These are phyloP conservation scores for Stephania cephalantha DNA, from an alignment of 164 flowering plant species.

Conservation along the genomic window DNA sequence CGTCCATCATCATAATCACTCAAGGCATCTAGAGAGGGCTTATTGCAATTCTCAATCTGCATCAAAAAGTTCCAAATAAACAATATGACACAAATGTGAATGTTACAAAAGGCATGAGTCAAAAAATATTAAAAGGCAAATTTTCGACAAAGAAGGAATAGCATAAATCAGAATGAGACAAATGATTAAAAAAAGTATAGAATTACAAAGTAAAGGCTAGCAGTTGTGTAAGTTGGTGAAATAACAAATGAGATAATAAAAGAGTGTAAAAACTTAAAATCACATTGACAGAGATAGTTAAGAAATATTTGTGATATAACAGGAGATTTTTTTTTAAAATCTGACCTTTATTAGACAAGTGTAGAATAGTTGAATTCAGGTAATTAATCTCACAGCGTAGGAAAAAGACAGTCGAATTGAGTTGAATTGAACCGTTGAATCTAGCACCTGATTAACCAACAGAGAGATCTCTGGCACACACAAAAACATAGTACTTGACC, in stretches of 20 bases:
- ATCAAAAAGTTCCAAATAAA: conserved; percentile 10
- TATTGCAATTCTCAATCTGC: conserved; percentile 79
- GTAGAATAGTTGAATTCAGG: neutral
- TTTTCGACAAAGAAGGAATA: neutral
- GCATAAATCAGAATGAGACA: neutral
- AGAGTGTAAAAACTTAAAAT: neutral
- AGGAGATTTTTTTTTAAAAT: neutral
- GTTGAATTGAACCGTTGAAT: neutral
- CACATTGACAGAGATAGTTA: neutral
- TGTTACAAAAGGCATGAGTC: neutral
- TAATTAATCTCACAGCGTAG: neutral
- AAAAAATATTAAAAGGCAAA: neutral
- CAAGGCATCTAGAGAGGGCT: conserved; percentile 65
- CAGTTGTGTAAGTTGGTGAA: neutral
- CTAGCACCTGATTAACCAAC: neutral
- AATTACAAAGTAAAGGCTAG: neutral
- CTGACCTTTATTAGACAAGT: neutral
- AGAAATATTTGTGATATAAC: neutral
- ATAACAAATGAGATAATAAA: neutral
- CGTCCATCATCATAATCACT: conserved; percentile 68
- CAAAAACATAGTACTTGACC: neutral
- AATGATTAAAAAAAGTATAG: neutral
- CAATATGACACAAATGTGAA: neutral
- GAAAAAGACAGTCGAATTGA: neutral
- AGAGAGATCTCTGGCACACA: neutral